Percentiles rank a stretch among this genome's conserved stretches.
Conservation (phyloP, 2,329 filamentous ascomycete genomes). For the Penicillium sp. region DNA sequence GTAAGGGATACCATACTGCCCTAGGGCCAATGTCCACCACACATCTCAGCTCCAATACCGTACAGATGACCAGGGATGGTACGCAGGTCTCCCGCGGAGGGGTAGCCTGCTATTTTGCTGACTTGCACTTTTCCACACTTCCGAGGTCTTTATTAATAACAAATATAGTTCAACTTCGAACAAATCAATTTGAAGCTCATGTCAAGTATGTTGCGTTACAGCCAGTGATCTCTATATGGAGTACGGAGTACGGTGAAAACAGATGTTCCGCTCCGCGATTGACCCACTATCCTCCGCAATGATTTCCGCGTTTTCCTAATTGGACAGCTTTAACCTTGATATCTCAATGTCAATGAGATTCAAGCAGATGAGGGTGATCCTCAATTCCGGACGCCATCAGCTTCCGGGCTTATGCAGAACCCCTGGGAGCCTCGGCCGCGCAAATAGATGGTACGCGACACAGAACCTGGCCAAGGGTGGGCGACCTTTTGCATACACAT, state of each 20-base stretch:
- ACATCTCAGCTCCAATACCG: too few species aligned
- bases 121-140: not conserved
- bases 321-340: conserved; percentile 8
- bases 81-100: not conserved
- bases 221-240: too few species aligned
- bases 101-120: not conserved
- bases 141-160: not conserved
- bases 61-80: too few species aligned
- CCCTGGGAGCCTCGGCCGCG: not conserved
- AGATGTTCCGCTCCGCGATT: conserved; percentile 10
- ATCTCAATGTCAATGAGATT: conserved; percentile 23
- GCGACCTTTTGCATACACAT: conserved; percentile 30
- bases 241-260: not conserved
- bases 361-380: conserved; percentile 20
- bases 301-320: conserved; percentile 13
- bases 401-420: conserved; percentile 6
- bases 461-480: conserved; percentile 5
- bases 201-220: not conserved
- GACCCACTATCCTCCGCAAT: conserved; percentile 10
- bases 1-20: too few species aligned
- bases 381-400: conserved; percentile 7
- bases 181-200: not conserved
- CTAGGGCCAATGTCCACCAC: too few species aligned
- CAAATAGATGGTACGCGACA: conserved; percentile 19
- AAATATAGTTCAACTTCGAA: not conserved